Base-by-base conservation (phyloP, 306 rosid species). In the Phaseolus lunatus region DNA sequence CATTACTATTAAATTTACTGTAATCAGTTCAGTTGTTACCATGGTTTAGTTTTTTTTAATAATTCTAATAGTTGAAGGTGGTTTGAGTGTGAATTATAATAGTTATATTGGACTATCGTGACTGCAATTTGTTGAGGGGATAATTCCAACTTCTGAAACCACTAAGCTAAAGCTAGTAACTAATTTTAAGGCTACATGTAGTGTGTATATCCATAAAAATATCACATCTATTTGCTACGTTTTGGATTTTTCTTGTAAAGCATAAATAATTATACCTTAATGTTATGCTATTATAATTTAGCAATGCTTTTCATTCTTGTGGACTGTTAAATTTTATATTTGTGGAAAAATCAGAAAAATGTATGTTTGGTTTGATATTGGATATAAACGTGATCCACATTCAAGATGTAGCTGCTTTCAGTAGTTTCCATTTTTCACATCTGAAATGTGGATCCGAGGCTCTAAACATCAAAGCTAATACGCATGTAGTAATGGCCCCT, bases 141-240 rank as follows among this genome's bases (percentile, higher is more conserved):
- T 49, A 45, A 63, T 61, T 54, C 67, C 71, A 65, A 84, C 80
- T 79, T 70, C 76, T 65, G 75, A 63, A 54, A 56, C 78, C 82
- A 75, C 84, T 84, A 69, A 72, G 43, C 75, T 78, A 70, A 69
- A 68, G 77, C 61, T 68, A 2, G 62, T 47, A 73, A 78, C 66
- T 48, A 83, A 73, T 68, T 73, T 41, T 26, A 61, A 39, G 14
- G 22, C 10, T 68, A 67, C 24, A 77, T 49, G 15, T 58, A 47
- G 29, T 62, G 18, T 26, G 71, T 14, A 24, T 27, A 41, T 3
- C 10, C 41, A 66, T 47, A 49, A 22, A 71, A 71, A 13, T 37
- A 27, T 14, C 43, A 45, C 47, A 48, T 71, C 67, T 14, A 2
- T 39, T 54, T 18, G 20, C 41, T 49, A 7, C 22, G 6, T n/a